Conservation (phyloP, 495 filamentous ascomycete species). For the Monascus purpureus region DNA sequence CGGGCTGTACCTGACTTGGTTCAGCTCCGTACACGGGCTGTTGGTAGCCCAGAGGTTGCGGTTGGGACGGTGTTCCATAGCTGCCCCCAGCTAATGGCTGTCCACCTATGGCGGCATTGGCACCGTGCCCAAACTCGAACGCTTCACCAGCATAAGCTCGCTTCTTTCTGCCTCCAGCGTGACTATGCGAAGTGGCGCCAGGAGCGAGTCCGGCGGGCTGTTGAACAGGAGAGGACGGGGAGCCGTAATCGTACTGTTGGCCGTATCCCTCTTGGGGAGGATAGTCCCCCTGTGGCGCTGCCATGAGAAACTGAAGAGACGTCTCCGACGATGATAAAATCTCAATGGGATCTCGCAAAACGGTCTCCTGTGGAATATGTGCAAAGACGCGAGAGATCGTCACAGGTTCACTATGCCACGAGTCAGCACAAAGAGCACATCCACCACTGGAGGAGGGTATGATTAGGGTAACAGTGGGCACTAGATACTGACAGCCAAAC, state of each 20-base stretch:
- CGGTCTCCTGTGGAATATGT: too few relatives aligned
- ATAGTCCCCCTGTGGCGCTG: constrained; percentile 52
- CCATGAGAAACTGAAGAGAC: constrained; percentile 20
- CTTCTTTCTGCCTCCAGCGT: constrained; percentile 62
- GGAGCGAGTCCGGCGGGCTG: constrained; percentile 17
- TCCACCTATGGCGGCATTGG: constrained; percentile 60
- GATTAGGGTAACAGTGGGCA: too few relatives aligned
- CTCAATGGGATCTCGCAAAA: too few relatives aligned
- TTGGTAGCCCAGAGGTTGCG: constrained; percentile 33
- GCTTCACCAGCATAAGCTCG: constrained; percentile 85
- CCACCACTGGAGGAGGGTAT: too few relatives aligned
- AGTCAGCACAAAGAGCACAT: too few relatives aligned
- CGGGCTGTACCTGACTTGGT: constrained; percentile 36
- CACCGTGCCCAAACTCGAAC: constrained; percentile 82
- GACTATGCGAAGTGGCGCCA: constrained; percentile 14
- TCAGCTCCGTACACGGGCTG: constrained; percentile 41
- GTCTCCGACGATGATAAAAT: background rate
- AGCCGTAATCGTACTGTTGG: constrained; percentile 32
- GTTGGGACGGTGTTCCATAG: constrained; percentile 42
- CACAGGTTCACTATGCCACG: too few relatives aligned
- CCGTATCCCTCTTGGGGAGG: constrained; percentile 39
- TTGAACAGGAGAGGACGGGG: constrained; percentile 20
- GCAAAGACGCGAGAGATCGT: too few relatives aligned
- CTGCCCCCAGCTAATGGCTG: constrained; percentile 38
- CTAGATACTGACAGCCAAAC: too few relatives aligned